phyloP scores from a whole-genome alignment of 495 filamentous ascomycete species.

The Hypoxylon perforatum region DNA sequence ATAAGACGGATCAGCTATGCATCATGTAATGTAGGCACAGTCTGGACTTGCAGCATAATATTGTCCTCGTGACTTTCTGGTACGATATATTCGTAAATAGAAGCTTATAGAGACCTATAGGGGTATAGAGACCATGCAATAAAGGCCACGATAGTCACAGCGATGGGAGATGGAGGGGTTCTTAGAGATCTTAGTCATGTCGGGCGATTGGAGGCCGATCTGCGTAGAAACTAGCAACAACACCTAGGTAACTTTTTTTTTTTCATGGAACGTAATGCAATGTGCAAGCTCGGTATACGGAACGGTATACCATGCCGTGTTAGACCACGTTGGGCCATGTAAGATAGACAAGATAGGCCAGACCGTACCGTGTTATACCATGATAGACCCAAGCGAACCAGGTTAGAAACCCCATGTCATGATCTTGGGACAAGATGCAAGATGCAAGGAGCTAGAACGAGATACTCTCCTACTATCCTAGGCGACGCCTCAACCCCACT shows the following conservation, averaged over 20 bases:
- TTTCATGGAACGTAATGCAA: slow-evolving; percentile 35
- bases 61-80: slow-evolving; percentile 38
- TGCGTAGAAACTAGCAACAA: slow-evolving; percentile 23
- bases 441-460: slow-evolving; percentile 22
- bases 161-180: background rate
- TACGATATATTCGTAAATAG: slow-evolving; percentile 23
- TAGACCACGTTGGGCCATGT: too few species aligned
- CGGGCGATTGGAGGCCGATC: slow-evolving; percentile 40
- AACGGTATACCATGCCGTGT: slow-evolving; percentile 3
- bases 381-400: too few species aligned
- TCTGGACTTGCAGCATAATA: slow-evolving; percentile 30
- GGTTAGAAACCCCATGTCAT: background rate
- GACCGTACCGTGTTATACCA: slow-evolving; percentile 4
- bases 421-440: slow-evolving; percentile 10
- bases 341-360: too few species aligned
- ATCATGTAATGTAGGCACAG: slow-evolving; percentile 25
- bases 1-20: slow-evolving; percentile 29
- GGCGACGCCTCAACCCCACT: background rate
- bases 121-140: background rate
- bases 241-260: background rate
- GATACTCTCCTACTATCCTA: slow-evolving; percentile 23
- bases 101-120: too few species aligned
- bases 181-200: slow-evolving; percentile 27
- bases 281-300: slow-evolving; percentile 10
- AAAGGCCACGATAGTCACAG: slow-evolving; percentile 6